A percentile compares a stretch with the other conserved stretches of the same genome.
Evolutionary conservation across 805 yeast genomes (phyloP).

Genomic region (Myxozyma neglecta): DNA sequence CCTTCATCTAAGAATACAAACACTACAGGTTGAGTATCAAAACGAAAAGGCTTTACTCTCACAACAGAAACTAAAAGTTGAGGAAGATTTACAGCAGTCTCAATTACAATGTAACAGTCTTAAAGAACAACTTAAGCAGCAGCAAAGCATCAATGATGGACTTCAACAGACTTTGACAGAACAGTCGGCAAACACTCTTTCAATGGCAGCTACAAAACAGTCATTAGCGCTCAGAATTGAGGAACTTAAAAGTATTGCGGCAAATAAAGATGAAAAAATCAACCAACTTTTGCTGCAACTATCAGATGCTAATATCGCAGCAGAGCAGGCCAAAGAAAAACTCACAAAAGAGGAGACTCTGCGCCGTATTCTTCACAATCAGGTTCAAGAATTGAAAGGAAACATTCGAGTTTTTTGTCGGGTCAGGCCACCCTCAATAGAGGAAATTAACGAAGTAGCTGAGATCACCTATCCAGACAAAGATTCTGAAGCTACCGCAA

Average conservation of each 20-base stretch:
- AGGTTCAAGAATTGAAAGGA: constrained; percentile 83
- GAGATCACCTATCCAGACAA: constrained; percentile 42
- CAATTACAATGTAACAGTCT: constrained; percentile 15
- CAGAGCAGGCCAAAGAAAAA: constrained; percentile 41
- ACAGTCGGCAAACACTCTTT: constrained; percentile 35
- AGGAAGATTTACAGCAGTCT: neutral
- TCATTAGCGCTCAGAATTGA: constrained; percentile 28
- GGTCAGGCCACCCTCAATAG: constrained; percentile 57
- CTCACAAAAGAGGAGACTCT: constrained; percentile 53
- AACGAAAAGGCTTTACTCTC: neutral
- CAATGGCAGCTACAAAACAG: constrained; percentile 30
- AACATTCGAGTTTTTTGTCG: constrained; percentile 90
- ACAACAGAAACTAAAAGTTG: constrained; percentile 7
- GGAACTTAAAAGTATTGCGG: constrained; percentile 30
- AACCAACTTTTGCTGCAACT: constrained; percentile 30
- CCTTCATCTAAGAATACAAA: neutral
- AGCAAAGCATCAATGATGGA: constrained; percentile 33
- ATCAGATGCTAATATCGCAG: constrained; percentile 38
- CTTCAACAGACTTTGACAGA: constrained; percentile 39
- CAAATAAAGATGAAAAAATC: constrained; percentile 29
- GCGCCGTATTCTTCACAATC: constrained; percentile 67
- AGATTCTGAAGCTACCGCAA: constrained; percentile 33
- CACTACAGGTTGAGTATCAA: neutral
- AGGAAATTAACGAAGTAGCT: constrained; percentile 33
- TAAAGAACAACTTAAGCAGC: constrained; percentile 31